phyloP scores from a whole-genome alignment of 148 eudicot species.

The Arctostaphylos glauca region DNA sequence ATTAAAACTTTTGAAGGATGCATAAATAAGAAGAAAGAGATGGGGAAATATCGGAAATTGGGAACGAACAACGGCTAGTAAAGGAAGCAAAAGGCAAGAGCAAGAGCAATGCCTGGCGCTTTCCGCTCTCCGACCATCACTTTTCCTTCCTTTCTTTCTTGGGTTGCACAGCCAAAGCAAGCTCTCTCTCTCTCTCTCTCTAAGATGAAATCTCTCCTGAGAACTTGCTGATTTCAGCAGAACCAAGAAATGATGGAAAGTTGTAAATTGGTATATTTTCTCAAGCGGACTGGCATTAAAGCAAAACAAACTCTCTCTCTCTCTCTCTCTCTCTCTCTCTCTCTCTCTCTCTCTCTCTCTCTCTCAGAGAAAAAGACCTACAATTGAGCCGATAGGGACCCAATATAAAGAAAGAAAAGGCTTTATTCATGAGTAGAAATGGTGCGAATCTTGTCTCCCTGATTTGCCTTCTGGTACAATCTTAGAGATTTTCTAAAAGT shows the following conservation, averaged over 20 bases:
- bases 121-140: neutral
- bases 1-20: too few relatives aligned
- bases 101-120: neutral
- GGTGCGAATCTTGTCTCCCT: slow-evolving; percentile 16
- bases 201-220: neutral
- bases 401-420: slow-evolving; percentile 19
- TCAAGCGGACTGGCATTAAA: neutral
- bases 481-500: slow-evolving; percentile 5
- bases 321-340: neutral
- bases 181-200: neutral
- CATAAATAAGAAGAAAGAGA: too few relatives aligned
- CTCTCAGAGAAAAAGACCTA: too few relatives aligned
- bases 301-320: neutral
- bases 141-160: neutral
- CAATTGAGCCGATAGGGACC: slow-evolving; percentile 20
- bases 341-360: neutral
- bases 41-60: neutral
- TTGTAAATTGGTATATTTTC: neutral
- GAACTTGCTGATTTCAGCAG: slow-evolving; percentile 7
- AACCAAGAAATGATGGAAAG: slow-evolving; percentile 7
- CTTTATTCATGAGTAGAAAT: slow-evolving; percentile 1
- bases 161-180: neutral
- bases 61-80: neutral
- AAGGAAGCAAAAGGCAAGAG: slow-evolving; percentile 13
- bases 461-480: neutral